Evolutionary conservation across 306 rosid genomes (phyloP).

Genomic region (Nissolia schottii): DNA sequence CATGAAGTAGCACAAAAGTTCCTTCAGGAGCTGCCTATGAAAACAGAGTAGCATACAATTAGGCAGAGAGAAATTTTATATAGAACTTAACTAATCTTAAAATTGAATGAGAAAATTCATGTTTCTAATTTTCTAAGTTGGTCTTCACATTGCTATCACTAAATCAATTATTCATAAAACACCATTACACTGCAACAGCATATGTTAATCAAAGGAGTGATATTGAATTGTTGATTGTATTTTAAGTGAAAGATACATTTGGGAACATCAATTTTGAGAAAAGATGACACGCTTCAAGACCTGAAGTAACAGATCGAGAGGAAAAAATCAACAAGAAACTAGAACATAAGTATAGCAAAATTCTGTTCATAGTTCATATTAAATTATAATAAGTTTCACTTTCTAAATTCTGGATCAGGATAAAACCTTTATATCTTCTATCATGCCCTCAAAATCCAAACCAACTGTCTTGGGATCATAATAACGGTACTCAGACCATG

Average conservation of each 20-base stretch:
- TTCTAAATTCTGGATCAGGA: slow-evolving; percentile 13
- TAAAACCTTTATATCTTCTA: slow-evolving; percentile 78
- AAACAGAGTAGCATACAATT: slow-evolving; percentile 6
- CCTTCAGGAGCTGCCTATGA: slow-evolving; percentile 91
- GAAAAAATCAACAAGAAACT: not conserved
- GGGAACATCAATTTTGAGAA: not conserved
- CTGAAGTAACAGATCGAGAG: not conserved
- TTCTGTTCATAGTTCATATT: not conserved
- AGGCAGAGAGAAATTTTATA: not conserved
- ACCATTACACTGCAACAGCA: not conserved
- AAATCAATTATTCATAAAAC: slow-evolving; percentile 10
- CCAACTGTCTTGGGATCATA: slow-evolving; percentile 97
- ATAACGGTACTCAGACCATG: slow-evolving; percentile 92
- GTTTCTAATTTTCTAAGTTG: not conserved
- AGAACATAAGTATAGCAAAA: not conserved
- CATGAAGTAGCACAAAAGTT: slow-evolving; percentile 90
- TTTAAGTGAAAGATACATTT: not conserved
- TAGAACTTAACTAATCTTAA: slow-evolving; percentile 2
- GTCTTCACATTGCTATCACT: not conserved
- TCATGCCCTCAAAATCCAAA: slow-evolving; percentile 97
- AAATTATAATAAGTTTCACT: not conserved
- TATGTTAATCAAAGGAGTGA: slow-evolving; percentile 6
- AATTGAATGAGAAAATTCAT: not conserved
- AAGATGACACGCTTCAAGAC: not conserved
- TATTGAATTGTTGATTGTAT: not conserved